Conservation (phyloP, 2,329 filamentous ascomycete species). For the Alternaria incomplexa region DNA sequence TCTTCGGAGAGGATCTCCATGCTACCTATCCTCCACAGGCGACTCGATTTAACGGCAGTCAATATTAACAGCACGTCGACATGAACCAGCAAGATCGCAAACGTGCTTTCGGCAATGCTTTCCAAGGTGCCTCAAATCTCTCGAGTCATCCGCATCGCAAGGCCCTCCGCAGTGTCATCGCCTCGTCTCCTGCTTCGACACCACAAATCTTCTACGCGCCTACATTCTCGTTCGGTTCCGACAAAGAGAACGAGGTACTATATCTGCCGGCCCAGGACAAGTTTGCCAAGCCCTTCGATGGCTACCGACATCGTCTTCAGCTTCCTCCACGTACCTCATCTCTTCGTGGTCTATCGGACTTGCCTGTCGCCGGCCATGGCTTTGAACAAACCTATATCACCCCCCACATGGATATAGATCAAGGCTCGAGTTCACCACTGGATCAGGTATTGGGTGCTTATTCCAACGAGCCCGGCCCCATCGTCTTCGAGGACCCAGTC, state of each 20-base stretch:
- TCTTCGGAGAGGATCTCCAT: background rate
- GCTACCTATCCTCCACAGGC: background rate
- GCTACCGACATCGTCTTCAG: background rate
- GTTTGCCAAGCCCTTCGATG: background rate
- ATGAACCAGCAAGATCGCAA: conserved; percentile 18
- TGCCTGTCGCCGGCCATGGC: background rate
- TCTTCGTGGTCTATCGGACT: background rate
- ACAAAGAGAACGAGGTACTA: conserved; percentile 10
- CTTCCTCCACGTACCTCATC: background rate
- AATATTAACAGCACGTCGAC: background rate
- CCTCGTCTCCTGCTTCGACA: background rate
- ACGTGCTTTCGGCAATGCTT: conserved; percentile 26
- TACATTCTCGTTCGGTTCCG: background rate
- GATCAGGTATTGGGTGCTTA: background rate
- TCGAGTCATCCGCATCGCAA: conserved; percentile 1
- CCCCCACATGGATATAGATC: background rate
- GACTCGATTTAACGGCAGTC: background rate
- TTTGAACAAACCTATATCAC: background rate
- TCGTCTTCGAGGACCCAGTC: conserved; percentile 5
- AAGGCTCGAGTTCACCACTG: background rate
- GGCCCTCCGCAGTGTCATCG: background rate
- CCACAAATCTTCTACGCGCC: background rate
- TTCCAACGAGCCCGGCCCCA: background rate
- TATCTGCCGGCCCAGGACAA: background rate
- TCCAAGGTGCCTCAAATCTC: background rate